phyloP scores from a whole-genome alignment of 352 stramenopile genomes.

The Phytopythium delawarense region DNA sequence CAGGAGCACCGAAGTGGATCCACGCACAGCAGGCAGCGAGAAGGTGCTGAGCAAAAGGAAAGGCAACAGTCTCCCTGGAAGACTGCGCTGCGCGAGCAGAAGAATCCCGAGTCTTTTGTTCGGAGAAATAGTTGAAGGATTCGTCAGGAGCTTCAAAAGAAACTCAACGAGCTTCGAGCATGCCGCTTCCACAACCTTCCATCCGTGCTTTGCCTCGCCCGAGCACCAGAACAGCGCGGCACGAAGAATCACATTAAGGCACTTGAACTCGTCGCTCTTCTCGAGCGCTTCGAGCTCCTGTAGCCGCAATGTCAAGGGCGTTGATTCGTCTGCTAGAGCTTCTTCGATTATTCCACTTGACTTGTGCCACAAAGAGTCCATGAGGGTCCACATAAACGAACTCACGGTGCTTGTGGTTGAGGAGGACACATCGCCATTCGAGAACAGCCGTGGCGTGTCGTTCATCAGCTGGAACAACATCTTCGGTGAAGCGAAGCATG shows the following conservation, averaged over 20 bases:
- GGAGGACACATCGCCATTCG: slow-evolving; percentile 10
- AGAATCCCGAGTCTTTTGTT: slow-evolving; percentile 19
- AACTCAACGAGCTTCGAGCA: slow-evolving; percentile 54
- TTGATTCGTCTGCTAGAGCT: slow-evolving; percentile 7
- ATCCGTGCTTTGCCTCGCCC: slow-evolving; percentile 35
- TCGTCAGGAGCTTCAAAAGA: slow-evolving; percentile 32
- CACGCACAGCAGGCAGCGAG: slow-evolving; percentile 58
- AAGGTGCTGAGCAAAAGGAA: slow-evolving; percentile 67
- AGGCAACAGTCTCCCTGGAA: slow-evolving; percentile 67
- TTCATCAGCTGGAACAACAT: slow-evolving; percentile 82
- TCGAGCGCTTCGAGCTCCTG: slow-evolving; percentile 42
- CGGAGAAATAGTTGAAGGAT: slow-evolving; percentile 11
- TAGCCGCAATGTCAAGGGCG: slow-evolving; percentile 3
- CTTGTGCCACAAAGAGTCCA: slow-evolving; percentile 45
- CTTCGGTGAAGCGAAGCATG: slow-evolving; percentile 77
- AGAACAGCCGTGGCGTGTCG: slow-evolving; percentile 32
- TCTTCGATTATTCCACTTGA: slow-evolving; percentile 17
- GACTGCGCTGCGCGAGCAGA: slow-evolving; percentile 47
- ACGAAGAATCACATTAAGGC: slow-evolving; percentile 71
- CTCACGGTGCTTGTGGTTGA: slow-evolving; percentile 19
- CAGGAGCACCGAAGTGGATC: slow-evolving; percentile 31
- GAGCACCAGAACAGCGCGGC: slow-evolving; percentile 76
- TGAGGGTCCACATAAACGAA: slow-evolving; percentile 54
- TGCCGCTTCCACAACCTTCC: slow-evolving; percentile 51
- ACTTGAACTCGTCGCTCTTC: slow-evolving; percentile 65